Conservation (phyloP, 2,329 filamentous ascomycete species). For the Pseudogymnoascus sp. region DNA sequence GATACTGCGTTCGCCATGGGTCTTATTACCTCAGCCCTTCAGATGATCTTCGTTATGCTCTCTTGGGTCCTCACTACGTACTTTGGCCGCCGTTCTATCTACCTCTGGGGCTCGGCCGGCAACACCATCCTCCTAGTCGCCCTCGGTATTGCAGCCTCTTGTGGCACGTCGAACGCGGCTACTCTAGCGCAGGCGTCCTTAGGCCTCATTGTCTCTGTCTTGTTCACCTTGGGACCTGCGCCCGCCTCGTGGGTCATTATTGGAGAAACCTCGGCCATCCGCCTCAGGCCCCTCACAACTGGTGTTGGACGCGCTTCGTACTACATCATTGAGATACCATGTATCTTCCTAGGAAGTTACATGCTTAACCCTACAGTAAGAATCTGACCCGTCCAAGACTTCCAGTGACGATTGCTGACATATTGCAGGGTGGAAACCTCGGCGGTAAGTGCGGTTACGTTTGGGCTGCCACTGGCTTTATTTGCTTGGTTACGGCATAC, state of each 20-base stretch:
- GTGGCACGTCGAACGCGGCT: conserved; percentile 23
- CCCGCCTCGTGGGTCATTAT: conserved; percentile 62
- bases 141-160: conserved; percentile 52
- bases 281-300: conserved; percentile 56
- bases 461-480: not conserved
- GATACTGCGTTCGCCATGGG: conserved; percentile 53
- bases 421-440: not conserved
- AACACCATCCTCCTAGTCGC: conserved; percentile 28
- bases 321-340: conserved; percentile 58
- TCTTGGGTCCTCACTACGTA: conserved; percentile 61
- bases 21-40: conserved; percentile 57
- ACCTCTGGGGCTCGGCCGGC: not conserved
- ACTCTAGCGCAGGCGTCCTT: not conserved
- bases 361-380: conserved; percentile 51
- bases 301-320: conserved; percentile 56
- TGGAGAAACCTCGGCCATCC: conserved; percentile 57
- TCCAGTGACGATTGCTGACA: conserved; percentile 23
- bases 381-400: conserved; percentile 4
- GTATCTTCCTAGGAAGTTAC: conserved; percentile 53
- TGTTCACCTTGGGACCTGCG: conserved; percentile 55
- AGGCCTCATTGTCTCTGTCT: conserved; percentile 49
- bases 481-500: conserved; percentile 16
- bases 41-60: conserved; percentile 54
- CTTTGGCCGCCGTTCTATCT: conserved; percentile 40
- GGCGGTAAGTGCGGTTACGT: not conserved